Evolutionary conservation across 305 asterid species (phyloP), one percentile per base, ranked within the genome.

Genomic region (Fraxinus baroniana): DNA sequence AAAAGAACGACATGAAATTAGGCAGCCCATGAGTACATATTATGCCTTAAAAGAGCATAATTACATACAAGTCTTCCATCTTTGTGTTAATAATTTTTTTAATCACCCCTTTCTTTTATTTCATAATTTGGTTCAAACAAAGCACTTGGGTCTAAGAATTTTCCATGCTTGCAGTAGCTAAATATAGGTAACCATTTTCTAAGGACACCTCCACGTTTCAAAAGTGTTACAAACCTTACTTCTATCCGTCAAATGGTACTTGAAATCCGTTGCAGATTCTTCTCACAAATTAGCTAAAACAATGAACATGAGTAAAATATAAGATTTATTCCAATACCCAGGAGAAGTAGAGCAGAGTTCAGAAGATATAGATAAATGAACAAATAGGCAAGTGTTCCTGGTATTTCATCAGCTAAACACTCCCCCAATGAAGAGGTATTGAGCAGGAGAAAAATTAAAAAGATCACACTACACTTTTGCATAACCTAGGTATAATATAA

Each of bases 321-420:
- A 60, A 7, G 7, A 64, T 64, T 1, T 64, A 32, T 22, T 41
- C 37, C 66, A 76, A 46, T 7, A 22, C 2, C 18, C 57, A 37
- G 78, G 64, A 2, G 87, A 80, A 41, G 87, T 60, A 39, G 83
- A 86, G 84, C 83, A 76, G 80, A 85, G 84, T 55, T 60, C 28
- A 30, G 46, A 79, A 15, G 9, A 41, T 60, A 39, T 26, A 18
- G 32, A 85, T 17, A 77, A 44, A 49, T n/a, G 71, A 78, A 70
- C 46, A 74, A 80, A 66, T 5, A 71, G 62, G 52, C 26, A n/a
- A 7, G 81, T 22, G 72, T 37, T 9, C 24, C 20, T 68, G 62
- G 24, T 37, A 49, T 46, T 66, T 82, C 71, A 10, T 35, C 60
- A 35, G 22, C 39, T 18, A 52, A 68, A 64, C 46, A 46, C 28